phyloP scores from a whole-genome alignment of 331 rosid genomes.

The Quercus lobata region DNA sequence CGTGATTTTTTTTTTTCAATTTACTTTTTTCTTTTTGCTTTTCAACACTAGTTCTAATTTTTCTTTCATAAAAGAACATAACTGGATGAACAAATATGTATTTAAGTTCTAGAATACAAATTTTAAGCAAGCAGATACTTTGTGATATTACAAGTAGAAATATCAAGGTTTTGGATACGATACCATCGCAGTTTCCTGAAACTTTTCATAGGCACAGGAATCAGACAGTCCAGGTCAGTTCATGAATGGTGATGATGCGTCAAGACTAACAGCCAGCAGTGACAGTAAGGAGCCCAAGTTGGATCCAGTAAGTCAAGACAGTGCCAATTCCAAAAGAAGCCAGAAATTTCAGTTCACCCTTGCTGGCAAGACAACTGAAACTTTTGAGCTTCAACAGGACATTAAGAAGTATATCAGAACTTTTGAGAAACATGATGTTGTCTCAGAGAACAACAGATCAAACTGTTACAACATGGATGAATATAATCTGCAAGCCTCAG shows the following conservation, averaged over 20 bases:
- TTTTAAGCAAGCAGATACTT: not conserved
- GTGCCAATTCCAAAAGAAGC: slow-evolving; percentile 19
- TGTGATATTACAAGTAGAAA: not conserved
- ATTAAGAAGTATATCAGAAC: slow-evolving; percentile 60
- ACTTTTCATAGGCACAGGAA: slow-evolving; percentile 35
- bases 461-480: slow-evolving; percentile 32
- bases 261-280: slow-evolving; percentile 23
- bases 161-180: not conserved
- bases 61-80: not conserved
- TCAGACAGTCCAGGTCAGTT: slow-evolving; percentile 18
- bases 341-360: slow-evolving; percentile 55
- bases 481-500: slow-evolving; percentile 32
- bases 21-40: not conserved
- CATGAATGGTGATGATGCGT: slow-evolving; percentile 6
- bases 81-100: not conserved
- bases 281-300: slow-evolving; percentile 11
- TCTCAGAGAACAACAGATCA: slow-evolving; percentile 24
- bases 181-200: not conserved
- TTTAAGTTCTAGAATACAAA: not conserved
- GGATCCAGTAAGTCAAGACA: slow-evolving; percentile 23
- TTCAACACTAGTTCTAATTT: not conserved
- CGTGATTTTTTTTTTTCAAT: not conserved
- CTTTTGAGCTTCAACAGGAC: slow-evolving; percentile 35
- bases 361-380: slow-evolving; percentile 46
- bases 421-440: slow-evolving; percentile 39